Percentiles rank a stretch among this genome's conserved stretches.
Conservation (phyloP, 352 stramenopile species). For the Globisporangium nunn region DNA sequence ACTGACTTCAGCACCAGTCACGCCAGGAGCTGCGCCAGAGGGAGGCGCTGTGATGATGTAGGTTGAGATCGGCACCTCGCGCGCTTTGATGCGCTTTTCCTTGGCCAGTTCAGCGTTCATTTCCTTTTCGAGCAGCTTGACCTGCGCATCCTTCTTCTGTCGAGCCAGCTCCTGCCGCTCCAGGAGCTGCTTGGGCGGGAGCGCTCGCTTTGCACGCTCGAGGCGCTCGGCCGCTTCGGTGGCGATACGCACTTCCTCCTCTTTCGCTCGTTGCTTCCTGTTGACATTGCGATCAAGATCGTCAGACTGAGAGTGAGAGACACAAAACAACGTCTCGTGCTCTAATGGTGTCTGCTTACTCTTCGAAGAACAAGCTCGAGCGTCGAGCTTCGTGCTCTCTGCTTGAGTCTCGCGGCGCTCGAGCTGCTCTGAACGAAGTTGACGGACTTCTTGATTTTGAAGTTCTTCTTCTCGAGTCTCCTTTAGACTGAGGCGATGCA, state of each 20-base stretch:
- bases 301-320: not conserved
- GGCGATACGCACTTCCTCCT: constrained; percentile 23
- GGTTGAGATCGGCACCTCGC: constrained; percentile 43
- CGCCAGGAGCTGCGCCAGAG: constrained; percentile 7
- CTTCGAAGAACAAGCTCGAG: constrained; percentile 52
- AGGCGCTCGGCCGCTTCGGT: constrained; percentile 25
- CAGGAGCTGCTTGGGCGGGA: constrained; percentile 41
- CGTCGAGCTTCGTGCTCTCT: constrained; percentile 22
- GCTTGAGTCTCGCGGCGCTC: constrained; percentile 8
- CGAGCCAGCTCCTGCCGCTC: constrained; percentile 37
- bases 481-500: not conserved
- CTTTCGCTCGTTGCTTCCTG: constrained; percentile 38
- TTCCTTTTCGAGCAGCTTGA: constrained; percentile 28
- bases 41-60: constrained; percentile 22
- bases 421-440: constrained; percentile 4
- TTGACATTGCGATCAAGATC: not conserved
- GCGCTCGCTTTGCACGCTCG: constrained; percentile 33
- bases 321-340: not conserved
- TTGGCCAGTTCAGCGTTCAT: constrained; percentile 25
- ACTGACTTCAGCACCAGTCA: not conserved
- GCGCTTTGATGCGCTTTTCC: constrained; percentile 34
- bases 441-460: not conserved
- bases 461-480: not conserved
- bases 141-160: constrained; percentile 31
- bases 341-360: constrained; percentile 10